phyloP scores from a whole-genome alignment of 2,329 filamentous ascomycete genomes.

The Endocalyx cinctus region DNA sequence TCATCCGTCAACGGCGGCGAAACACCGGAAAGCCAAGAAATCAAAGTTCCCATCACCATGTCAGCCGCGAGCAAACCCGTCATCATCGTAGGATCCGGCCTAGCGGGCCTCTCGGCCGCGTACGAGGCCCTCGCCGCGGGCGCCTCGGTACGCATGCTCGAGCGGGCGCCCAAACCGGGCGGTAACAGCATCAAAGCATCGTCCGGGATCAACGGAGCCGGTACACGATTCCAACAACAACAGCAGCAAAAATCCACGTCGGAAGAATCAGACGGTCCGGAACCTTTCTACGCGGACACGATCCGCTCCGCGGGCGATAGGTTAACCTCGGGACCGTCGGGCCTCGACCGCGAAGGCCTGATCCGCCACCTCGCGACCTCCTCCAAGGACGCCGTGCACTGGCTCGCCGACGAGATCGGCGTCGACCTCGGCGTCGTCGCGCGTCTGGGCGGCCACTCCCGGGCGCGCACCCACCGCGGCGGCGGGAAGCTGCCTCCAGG shows the following conservation, averaged over 20 bases:
- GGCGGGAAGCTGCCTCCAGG: slow-evolving; percentile 53
- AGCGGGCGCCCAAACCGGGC: slow-evolving; percentile 55
- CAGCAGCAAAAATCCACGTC: slow-evolving; percentile 20
- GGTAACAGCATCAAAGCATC: slow-evolving; percentile 65
- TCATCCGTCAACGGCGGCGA: no score
- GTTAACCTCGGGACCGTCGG: slow-evolving; percentile 24
- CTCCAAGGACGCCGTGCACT: slow-evolving; percentile 48
- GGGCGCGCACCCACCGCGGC: slow-evolving; percentile 54
- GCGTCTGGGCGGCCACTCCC: slow-evolving; percentile 54
- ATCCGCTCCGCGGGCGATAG: slow-evolving; percentile 49
- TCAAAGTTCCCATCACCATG: not conserved
- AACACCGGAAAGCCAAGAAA: not conserved
- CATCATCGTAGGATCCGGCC: slow-evolving; percentile 60
- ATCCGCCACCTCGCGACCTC: slow-evolving; percentile 42
- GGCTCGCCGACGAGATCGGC: slow-evolving; percentile 52
- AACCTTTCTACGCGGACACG: slow-evolving; percentile 42
- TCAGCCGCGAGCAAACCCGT: slow-evolving; percentile 29
- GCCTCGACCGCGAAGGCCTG: slow-evolving; percentile 36
- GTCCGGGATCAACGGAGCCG: slow-evolving; percentile 60
- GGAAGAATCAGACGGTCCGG: slow-evolving; percentile 47
- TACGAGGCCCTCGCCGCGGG: slow-evolving; percentile 49
- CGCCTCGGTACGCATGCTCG: slow-evolving; percentile 52
- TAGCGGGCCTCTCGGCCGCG: slow-evolving; percentile 58
- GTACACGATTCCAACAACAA: slow-evolving; percentile 51
- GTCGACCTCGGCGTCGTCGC: slow-evolving; percentile 56